These are phyloP conservation scores for Pseudozyma hubeiensis DNA, from an alignment of 1,284 basidiomycete species.

Conservation along the genomic window DNA sequence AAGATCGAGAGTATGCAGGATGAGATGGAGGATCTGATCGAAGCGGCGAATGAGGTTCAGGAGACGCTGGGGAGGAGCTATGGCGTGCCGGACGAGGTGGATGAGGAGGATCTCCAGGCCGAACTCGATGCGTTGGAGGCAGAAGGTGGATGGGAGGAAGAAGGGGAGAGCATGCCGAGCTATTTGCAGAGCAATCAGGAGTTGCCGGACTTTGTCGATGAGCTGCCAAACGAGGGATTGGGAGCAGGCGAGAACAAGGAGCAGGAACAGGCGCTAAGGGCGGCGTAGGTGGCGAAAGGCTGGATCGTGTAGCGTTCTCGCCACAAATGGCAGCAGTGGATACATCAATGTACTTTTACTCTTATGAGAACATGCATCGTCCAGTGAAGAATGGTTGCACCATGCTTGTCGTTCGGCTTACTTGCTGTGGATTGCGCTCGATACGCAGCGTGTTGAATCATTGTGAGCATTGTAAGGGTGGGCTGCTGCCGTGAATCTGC, in stretches of 20 bases:
- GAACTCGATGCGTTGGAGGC: constrained; percentile 76
- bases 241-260: constrained; percentile 11
- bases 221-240: constrained; percentile 38
- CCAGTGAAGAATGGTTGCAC: no score
- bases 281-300: constrained; percentile 11
- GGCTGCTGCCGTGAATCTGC: no score
- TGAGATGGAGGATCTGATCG: constrained; percentile 97
- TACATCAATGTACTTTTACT: no score
- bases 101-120: constrained; percentile 96
- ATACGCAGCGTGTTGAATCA: no score
- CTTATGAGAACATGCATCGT: no score
- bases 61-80: constrained; percentile 93
- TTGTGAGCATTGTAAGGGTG: no score
- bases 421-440: no score
- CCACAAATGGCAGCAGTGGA: no score
- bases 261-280: constrained; percentile 39
- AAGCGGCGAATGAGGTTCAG: constrained; percentile 97
- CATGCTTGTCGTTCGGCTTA: no score
- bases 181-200: constrained; percentile 55
- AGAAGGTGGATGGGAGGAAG: constrained; percentile 75
- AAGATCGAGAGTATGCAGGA: constrained; percentile 81
- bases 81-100: constrained; percentile 95
- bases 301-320: no score
- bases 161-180: constrained; percentile 45
- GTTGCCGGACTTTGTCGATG: constrained; percentile 65